Evolutionary conservation across 176 grass and related monocot genomes (phyloP).

Genomic region (Bromus sterilis): DNA sequence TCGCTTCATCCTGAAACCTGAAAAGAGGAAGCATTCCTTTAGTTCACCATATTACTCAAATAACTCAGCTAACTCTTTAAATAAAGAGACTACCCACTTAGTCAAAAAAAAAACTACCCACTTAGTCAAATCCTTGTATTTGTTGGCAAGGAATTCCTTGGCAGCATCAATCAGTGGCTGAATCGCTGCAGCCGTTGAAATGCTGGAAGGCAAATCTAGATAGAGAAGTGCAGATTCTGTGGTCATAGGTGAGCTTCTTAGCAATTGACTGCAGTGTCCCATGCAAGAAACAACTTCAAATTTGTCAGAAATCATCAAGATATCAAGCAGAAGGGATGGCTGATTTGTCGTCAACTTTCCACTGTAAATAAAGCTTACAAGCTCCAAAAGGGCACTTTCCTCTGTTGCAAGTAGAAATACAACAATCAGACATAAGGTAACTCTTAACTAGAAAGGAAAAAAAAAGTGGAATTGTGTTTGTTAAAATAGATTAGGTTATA

Average conservation of each 20-base stretch:
- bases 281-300: conserved; percentile 98
- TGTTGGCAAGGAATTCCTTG: conserved; percentile 89
- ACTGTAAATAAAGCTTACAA: conserved; percentile 91
- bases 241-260: conserved; percentile 88
- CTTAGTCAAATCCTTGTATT: conserved; percentile 84
- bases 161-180: conserved; percentile 88
- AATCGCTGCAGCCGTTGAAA: conserved; percentile 80
- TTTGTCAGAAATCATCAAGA: conserved; percentile 93
- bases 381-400: conserved; percentile 88
- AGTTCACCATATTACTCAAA: not conserved
- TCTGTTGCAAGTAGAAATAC: conserved; percentile 49
- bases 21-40: conserved; percentile 31
- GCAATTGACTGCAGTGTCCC: conserved; percentile 89
- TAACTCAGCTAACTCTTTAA: not conserved
- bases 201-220: conserved; percentile 80
- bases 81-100: conserved; percentile 56
- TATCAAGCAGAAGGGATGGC: conserved; percentile 62
- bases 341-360: conserved; percentile 63
- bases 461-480: not conserved
- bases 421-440: conserved; percentile 17
- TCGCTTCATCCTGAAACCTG: conserved; percentile 80
- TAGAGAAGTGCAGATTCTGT: conserved; percentile 94
- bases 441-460: not conserved
- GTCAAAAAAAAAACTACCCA: no score
- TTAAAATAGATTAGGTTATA: not conserved